Base-by-base conservation (phyloP, 768 basidiomycete genomes). In the Phaeolepiota aurea region DNA sequence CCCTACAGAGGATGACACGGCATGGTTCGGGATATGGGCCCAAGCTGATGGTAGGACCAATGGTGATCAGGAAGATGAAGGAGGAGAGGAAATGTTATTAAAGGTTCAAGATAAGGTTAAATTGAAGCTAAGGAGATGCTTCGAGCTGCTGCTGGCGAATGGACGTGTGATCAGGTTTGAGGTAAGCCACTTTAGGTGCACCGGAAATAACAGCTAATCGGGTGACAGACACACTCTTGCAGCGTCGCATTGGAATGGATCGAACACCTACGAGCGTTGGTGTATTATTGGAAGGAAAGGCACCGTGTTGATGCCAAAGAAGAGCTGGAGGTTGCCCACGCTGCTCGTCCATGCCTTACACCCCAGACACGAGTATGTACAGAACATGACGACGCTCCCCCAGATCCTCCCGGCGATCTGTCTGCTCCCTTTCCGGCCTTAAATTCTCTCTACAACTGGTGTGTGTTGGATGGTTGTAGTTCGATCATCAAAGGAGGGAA, bases 221-320 rank as follows among this genome's bases (percentile, higher is more conserved):
- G 12, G 37, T 33, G 19, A 32, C 45, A 92, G 87, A 69, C 79
- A 25, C 65, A 82, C 64, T 79, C 80, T 16, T 65, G 74, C 41
- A 63, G 55, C 21, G 68, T 82, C 33, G 86, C 87, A 0, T 54
- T 80, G 37, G 91, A 97, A 54, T 97, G 93, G 94, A 78, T 96
- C 37, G 71, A 76, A 37, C 72, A 80, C 30, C 72, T 97, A 3
- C 74, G 76, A 13, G 74, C 74, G 19, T 68, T 93, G 22, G 61
- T 82, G 30, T 56, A 64, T 3, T 97, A 91, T 54, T 97, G 92
- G 92, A 79, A 72, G 40, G 68, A 76, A 34, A 73, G 82, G 15
- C 84, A 91, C 50, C 74, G 76, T 18, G 66, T 72, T 32, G 90
- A 93, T 52, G 82, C 89, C 11, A 69, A 68, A 44, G 72, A 82